phyloP scores from a whole-genome alignment of 768 basidiomycete species.

The Suillus subluteus region DNA sequence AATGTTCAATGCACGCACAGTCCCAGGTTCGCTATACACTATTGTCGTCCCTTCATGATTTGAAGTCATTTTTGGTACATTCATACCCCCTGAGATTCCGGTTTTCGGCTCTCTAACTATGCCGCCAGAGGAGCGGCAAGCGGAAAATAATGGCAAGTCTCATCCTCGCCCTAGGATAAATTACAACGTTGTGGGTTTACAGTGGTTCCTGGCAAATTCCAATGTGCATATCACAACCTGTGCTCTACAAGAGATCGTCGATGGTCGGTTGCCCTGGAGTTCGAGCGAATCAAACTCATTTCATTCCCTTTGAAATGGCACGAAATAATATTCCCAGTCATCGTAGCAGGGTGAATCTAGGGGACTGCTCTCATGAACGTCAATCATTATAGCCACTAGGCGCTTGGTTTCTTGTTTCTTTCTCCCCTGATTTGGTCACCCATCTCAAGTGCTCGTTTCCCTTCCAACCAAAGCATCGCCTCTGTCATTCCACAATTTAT shows the following conservation, averaged over 20 bases:
- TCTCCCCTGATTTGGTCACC: slow-evolving; percentile 63
- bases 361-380: background rate
- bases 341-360: background rate
- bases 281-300: background rate
- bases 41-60: too few relatives aligned
- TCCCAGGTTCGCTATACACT: too few relatives aligned
- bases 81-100: too few relatives aligned
- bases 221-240: background rate
- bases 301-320: background rate
- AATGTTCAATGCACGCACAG: too few relatives aligned
- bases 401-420: background rate
- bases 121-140: background rate
- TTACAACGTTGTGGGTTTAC: background rate
- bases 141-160: background rate
- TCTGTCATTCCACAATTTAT: slow-evolving; percentile 46
- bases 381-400: background rate
- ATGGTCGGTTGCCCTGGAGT: background rate
- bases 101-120: too few relatives aligned
- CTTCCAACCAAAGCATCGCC: slow-evolving; percentile 86
- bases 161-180: background rate
- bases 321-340: background rate
- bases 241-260: background rate
- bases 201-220: background rate
- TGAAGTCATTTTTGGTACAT: too few relatives aligned
- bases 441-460: slow-evolving; percentile 68